phyloP scores from a whole-genome alignment of 768 basidiomycete species.

The Phanerochaete carnosa region DNA sequence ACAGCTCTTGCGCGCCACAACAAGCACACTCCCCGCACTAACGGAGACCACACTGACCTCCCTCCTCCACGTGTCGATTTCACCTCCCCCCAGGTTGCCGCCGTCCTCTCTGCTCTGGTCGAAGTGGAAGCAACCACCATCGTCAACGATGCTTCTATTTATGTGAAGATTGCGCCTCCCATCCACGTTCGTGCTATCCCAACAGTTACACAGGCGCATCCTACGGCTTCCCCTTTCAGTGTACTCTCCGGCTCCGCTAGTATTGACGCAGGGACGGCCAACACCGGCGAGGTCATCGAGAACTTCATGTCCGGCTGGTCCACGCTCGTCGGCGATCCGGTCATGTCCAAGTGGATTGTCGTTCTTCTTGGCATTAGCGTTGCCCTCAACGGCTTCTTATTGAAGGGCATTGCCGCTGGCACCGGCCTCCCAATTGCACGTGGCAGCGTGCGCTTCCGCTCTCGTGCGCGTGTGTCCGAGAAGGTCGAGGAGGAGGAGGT shows the following conservation, averaged over 20 bases:
- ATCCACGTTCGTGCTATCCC: slow-evolving; percentile 50
- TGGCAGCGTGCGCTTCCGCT: slow-evolving; percentile 23
- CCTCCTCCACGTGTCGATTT: slow-evolving; percentile 63
- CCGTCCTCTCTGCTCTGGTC: slow-evolving; percentile 57
- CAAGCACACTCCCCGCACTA: slow-evolving; percentile 24
- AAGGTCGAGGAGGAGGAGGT: slow-evolving; percentile 16
- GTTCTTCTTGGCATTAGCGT: slow-evolving; percentile 82
- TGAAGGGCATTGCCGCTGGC: slow-evolving; percentile 77
- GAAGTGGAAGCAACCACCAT: slow-evolving; percentile 23
- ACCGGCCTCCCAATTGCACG: slow-evolving; percentile 27
- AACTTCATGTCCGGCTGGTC: slow-evolving; percentile 92
- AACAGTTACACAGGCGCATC: slow-evolving; percentile 5
- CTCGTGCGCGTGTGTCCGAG: slow-evolving; percentile 15
- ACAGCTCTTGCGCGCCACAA: slow-evolving; percentile 48
- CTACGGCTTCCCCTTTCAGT: slow-evolving; percentile 10
- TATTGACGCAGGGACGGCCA: not conserved
- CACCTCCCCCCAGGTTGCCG: slow-evolving; percentile 53
- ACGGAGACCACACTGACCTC: slow-evolving; percentile 19
- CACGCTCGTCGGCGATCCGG: slow-evolving; percentile 87
- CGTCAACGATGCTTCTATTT: slow-evolving; percentile 34
- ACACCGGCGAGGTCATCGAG: slow-evolving; percentile 60
- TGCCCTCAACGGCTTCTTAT: slow-evolving; percentile 86
- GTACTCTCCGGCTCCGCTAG: not conserved
- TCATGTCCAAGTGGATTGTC: slow-evolving; percentile 94
- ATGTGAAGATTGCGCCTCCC: slow-evolving; percentile 63